phyloP scores from a whole-genome alignment of 805 yeast species.

The Zygoascus biomembranicola region DNA sequence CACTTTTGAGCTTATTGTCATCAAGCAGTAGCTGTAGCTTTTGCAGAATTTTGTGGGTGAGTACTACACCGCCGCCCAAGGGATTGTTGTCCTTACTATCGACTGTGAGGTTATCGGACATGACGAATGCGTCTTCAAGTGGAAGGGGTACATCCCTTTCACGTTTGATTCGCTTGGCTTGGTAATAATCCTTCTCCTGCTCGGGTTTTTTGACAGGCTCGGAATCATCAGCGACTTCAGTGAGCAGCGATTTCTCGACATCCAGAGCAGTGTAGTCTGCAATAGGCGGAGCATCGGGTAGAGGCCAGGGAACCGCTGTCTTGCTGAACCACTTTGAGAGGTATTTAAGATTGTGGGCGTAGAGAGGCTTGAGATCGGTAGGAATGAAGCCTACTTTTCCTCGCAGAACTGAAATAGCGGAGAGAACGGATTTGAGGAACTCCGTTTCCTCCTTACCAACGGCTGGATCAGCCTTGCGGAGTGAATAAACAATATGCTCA shows the following conservation, averaged over 20 bases:
- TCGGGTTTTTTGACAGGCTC: conserved; percentile 1
- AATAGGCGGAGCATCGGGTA: conserved; percentile 63
- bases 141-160: conserved; percentile 9
- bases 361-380: conserved; percentile 68
- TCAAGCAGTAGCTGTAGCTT: conserved; percentile 43
- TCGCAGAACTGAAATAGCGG: conserved; percentile 74
- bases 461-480: not conserved
- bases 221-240: conserved; percentile 14
- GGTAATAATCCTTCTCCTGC: conserved; percentile 12
- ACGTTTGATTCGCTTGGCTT: conserved; percentile 15
- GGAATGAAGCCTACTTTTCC: conserved; percentile 79
- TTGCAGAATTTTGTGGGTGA: conserved; percentile 58
- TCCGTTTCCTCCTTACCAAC: conserved; percentile 27
- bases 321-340: conserved; percentile 54
- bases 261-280: conserved; percentile 59
- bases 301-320: conserved; percentile 53
- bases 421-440: conserved; percentile 59
- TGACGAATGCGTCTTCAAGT: not conserved
- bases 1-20: conserved; percentile 35
- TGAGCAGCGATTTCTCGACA: conserved; percentile 55
- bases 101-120: conserved; percentile 1
- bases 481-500: conserved; percentile 57
- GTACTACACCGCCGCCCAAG: conserved; percentile 19
- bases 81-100: conserved; percentile 1
- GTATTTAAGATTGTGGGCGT: conserved; percentile 54